phyloP scores from a whole-genome alignment of 2,329 filamentous ascomycete species.

The Daldinia sp. region DNA sequence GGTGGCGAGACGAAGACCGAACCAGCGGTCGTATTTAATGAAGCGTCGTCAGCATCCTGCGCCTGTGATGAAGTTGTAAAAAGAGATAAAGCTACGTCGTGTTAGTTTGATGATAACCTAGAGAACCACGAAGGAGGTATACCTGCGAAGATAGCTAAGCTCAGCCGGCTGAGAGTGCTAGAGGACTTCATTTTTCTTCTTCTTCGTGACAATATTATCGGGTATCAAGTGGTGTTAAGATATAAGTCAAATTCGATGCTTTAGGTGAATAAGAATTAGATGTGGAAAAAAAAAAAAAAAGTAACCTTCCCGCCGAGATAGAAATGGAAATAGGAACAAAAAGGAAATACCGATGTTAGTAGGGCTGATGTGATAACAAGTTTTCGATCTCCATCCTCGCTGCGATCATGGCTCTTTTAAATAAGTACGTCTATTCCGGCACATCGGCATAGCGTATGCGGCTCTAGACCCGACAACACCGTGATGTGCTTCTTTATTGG shows the following conservation, averaged over 20 bases:
- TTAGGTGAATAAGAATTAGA: background rate
- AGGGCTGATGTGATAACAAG: background rate
- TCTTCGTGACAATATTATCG: background rate
- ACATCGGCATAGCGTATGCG: conserved; percentile 1
- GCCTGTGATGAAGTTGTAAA: conserved; percentile 26
- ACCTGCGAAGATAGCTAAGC: conserved; percentile 33
- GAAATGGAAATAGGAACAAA: background rate
- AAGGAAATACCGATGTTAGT: background rate
- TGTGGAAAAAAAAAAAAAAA: background rate
- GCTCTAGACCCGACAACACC: conserved; percentile 4
- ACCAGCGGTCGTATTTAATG: conserved; percentile 30
- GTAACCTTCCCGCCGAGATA: background rate
- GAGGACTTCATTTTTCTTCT: conserved; percentile 16
- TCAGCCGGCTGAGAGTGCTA: conserved; percentile 33
- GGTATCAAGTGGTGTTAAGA: background rate
- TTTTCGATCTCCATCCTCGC: background rate
- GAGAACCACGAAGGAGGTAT: background rate
- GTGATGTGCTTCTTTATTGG: conserved; percentile 22
- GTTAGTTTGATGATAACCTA: background rate
- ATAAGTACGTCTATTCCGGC: background rate
- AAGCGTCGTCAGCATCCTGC: conserved; percentile 23
- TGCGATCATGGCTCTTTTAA: conserved; percentile 7
- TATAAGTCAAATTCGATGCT: background rate
- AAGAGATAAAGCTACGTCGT: conserved; percentile 13
- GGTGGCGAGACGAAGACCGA: conserved; percentile 44